Percentiles rank a stretch among this genome's conserved stretches.
These are phyloP conservation scores for Leucaena leucocephala DNA, from an alignment of 306 rosid species.

Conservation along the genomic window DNA sequence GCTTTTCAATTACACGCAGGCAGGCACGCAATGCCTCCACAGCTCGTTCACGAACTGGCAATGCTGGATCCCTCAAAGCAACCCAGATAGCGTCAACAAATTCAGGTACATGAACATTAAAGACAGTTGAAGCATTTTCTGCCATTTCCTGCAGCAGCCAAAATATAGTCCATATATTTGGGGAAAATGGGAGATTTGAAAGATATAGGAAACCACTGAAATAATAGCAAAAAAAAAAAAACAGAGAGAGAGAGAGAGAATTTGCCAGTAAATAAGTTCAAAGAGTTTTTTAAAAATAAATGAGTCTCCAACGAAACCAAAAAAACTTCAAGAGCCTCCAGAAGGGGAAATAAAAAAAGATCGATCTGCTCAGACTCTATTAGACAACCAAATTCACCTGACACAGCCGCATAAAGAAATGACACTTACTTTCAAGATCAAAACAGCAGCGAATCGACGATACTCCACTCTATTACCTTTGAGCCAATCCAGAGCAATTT, in stretches of 20 bases:
- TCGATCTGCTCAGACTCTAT: background rate
- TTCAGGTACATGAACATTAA: slow-evolving; percentile 96
- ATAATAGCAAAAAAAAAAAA: background rate
- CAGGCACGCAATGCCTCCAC: slow-evolving; percentile 99
- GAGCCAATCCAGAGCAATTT: slow-evolving; percentile 90
- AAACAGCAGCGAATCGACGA: slow-evolving; percentile 93
- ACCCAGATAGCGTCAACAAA: slow-evolving; percentile 99
- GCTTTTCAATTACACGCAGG: slow-evolving; percentile 90
- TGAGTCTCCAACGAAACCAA: background rate
- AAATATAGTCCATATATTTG: slow-evolving; percentile 21
- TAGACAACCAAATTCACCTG: background rate
- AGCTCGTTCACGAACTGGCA: slow-evolving; percentile 93
- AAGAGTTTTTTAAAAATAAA: background rate
- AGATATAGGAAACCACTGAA: slow-evolving; percentile 29
- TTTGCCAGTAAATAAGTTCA: slow-evolving; percentile 5
- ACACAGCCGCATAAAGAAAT: background rate
- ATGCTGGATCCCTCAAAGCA: slow-evolving; percentile 90
- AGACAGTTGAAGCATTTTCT: slow-evolving; percentile 95
- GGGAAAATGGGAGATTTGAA: slow-evolving; percentile 5
- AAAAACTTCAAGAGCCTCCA: background rate
- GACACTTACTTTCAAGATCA: slow-evolving; percentile 84
- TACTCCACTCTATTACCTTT: slow-evolving; percentile 86
- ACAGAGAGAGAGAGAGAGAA: background rate
- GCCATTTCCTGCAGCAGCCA: slow-evolving; percentile 87
- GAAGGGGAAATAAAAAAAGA: background rate